Evolutionary conservation across 1,284 basidiomycete genomes (phyloP), one percentile per base, ranked within the genome.

Genomic region (Anthracocystis walkeri): DNA sequence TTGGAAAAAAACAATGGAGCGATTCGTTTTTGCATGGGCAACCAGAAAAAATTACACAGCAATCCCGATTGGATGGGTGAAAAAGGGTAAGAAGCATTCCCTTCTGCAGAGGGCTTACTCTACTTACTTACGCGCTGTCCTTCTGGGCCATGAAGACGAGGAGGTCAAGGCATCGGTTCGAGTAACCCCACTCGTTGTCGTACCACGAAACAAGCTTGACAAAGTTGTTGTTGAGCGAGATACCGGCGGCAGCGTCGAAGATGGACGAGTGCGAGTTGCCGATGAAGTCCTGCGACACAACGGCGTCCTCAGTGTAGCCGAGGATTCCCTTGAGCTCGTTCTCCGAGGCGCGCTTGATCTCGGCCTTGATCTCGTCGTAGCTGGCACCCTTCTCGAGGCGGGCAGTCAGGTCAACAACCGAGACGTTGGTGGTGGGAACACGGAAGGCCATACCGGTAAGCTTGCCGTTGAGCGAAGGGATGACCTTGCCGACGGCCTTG

Each of bases 401-500:
- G 84, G 91, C 92, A 79, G 97, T 95, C 77, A 99, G 91, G 88
- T 99, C 96, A 85, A 99, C 96, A 78, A 99, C 97, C 78, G 96
- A 98, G 80, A 99, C 97, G 85, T 99, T 93, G 83, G 93, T 88
- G 76, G 94, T 97, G 80, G 96, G 97, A 68, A 99, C 92, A 89
- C 96, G 97, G 95, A 99, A 98, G 55, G 96, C 84, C 87, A 98
- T 92, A 87, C 94, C 94, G 75, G 93, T 94, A 35, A 85, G 91
- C 89, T 98, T 99, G 89, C 96, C 96, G 88, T 98, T 97, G 83
- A 99, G 90, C 73, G 88, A 87, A 76, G 96, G 96, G 86, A 99
- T 99, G 87, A 99, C 96, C 90, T 99, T 97, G 86, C 96, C 96
- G 86, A 98, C 96, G 77, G 95, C 69, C 88, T 99, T 99, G 87